phyloP scores from a whole-genome alignment of 148 eudicot species.

The Diospyros lotus region DNA sequence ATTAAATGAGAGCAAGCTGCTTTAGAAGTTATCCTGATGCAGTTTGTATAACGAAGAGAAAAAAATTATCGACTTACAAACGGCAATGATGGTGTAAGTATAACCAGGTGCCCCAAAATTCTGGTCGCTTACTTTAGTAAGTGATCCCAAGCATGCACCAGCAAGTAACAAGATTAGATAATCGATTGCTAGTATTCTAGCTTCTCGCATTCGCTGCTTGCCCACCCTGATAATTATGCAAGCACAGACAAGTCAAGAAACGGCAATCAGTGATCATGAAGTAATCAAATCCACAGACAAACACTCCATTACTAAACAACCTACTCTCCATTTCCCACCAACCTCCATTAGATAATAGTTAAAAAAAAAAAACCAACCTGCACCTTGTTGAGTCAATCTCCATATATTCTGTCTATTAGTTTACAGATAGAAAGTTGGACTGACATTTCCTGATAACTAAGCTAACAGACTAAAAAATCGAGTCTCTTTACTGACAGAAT shows the following conservation, averaged over 20 bases:
- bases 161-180: conserved; percentile 61
- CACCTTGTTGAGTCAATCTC: too few relatives aligned
- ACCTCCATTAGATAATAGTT: neutral
- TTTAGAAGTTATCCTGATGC: neutral
- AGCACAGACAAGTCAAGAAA: neutral
- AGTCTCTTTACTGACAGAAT: too few relatives aligned
- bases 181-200: conserved; percentile 51
- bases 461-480: too few relatives aligned
- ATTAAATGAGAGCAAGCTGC: neutral
- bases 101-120: conserved; percentile 56
- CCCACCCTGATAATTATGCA: conserved; percentile 32
- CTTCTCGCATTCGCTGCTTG: conserved; percentile 62
- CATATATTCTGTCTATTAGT: too few relatives aligned
- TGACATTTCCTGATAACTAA: too few relatives aligned
- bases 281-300: neutral
- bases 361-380: neutral
- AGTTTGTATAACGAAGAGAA: neutral
- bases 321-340: neutral
- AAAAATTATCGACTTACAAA: conserved; percentile 40
- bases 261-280: neutral
- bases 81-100: conserved; percentile 58
- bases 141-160: conserved; percentile 58
- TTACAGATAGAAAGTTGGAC: too few relatives aligned
- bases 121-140: conserved; percentile 44
- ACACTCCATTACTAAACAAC: neutral